Percentiles rank a stretch among this genome's conserved stretches.
These are phyloP conservation scores for Saccharomyces kudriavzevii DNA, from an alignment of 805 yeast species.

Conservation along the genomic window DNA sequence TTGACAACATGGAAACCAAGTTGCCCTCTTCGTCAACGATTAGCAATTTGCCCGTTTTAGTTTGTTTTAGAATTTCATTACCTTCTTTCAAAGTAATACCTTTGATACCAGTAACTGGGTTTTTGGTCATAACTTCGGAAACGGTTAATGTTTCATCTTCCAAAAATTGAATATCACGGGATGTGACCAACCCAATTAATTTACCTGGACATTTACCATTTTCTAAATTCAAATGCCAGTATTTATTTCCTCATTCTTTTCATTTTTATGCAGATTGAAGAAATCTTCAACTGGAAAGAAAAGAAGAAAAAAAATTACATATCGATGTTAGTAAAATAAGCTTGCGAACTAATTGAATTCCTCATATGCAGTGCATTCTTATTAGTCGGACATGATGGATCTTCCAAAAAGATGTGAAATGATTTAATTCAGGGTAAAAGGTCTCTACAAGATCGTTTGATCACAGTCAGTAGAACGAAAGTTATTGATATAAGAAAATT, in stretches of 20 bases:
- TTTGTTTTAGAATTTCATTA: constrained; percentile 79
- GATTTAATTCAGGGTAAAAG: constrained; percentile 34
- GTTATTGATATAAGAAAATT: constrained; percentile 51
- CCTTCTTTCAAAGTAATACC: constrained; percentile 82
- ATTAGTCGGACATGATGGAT: background rate
- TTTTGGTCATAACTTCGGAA: constrained; percentile 81
- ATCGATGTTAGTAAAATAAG: constrained; percentile 15
- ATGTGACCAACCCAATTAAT: constrained; percentile 88
- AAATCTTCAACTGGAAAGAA: background rate
- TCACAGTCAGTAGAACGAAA: constrained; percentile 99
- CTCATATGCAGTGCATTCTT: background rate
- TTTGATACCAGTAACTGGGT: constrained; percentile 70
- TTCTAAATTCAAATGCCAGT: constrained; percentile 40
- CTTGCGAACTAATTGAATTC: background rate
- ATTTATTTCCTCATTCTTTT: background rate
- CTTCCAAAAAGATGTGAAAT: background rate
- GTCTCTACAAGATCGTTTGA: constrained; percentile 96
- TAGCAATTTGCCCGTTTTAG: constrained; percentile 97
- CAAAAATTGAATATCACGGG: constrained; percentile 94
- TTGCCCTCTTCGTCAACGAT: constrained; percentile 71
- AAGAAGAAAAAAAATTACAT: background rate
- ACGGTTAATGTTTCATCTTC: constrained; percentile 59
- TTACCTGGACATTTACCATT: constrained; percentile 81
- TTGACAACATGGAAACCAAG: constrained; percentile 80
- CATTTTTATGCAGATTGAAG: constrained; percentile 17